Evolutionary conservation across 2,329 filamentous ascomycete species (phyloP).

Genomic region (Raffaelea albimanens): DNA sequence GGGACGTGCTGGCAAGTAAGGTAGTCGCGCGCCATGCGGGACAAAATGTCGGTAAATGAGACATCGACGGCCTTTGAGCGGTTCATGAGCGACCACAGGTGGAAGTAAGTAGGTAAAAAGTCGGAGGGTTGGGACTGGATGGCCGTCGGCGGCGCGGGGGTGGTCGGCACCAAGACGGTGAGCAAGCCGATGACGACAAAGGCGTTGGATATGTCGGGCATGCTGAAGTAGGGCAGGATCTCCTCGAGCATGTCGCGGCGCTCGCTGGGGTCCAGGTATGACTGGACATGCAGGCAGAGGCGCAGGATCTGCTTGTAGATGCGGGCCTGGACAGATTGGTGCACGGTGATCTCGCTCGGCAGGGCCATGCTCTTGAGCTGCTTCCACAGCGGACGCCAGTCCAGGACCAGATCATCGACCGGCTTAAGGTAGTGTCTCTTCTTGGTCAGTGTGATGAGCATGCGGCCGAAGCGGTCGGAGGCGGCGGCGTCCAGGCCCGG

Average conservation of each 20-base stretch:
- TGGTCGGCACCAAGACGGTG: conserved; percentile 80
- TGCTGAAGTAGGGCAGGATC: conserved; percentile 79
- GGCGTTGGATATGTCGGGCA: conserved; percentile 82
- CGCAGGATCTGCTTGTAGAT: conserved; percentile 65
- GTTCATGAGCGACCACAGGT: conserved; percentile 89
- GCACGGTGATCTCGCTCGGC: conserved; percentile 67
- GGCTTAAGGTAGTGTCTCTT: conserved; percentile 94
- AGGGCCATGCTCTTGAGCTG: conserved; percentile 87
- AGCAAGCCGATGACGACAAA: conserved; percentile 87
- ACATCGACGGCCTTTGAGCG: conserved; percentile 81
- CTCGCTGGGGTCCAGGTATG: conserved; percentile 86
- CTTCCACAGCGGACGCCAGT: conserved; percentile 89
- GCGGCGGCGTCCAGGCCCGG: conserved; percentile 77
- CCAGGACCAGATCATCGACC: conserved; percentile 77
- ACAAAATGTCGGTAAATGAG: conserved; percentile 82
- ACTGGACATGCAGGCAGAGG: conserved; percentile 79
- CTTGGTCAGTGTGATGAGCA: conserved; percentile 93
- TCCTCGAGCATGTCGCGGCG: conserved; percentile 74
- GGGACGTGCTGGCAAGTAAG: conserved; percentile 64
- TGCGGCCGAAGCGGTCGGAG: conserved; percentile 86
- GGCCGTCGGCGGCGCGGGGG: conserved; percentile 61
- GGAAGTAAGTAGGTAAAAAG: conserved; percentile 89
- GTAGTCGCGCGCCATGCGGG: conserved; percentile 76
- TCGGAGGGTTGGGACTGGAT: conserved; percentile 75
- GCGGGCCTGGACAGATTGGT: conserved; percentile 46